phyloP scores from a whole-genome alignment of 345 rosid genomes.

The Draba incana region DNA sequence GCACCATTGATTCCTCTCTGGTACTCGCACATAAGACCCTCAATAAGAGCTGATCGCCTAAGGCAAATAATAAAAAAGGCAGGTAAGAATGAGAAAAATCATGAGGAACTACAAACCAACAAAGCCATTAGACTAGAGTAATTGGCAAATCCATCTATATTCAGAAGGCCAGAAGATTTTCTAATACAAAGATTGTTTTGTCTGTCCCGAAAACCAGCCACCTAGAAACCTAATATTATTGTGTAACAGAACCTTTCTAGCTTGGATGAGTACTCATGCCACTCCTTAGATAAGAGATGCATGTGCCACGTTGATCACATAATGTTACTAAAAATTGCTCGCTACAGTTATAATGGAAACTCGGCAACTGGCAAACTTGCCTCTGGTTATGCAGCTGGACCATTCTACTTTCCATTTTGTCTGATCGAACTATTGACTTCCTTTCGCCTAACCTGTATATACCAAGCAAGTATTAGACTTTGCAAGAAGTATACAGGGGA shows the following conservation, averaged over 20 bases:
- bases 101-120: slow-evolving; percentile 11
- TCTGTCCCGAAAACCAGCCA: background rate
- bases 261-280: slow-evolving; percentile 23
- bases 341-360: slow-evolving; percentile 8
- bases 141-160: slow-evolving; percentile 7
- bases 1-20: slow-evolving; percentile 51
- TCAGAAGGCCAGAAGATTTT: slow-evolving; percentile 18
- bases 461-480: slow-evolving; percentile 24
- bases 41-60: slow-evolving; percentile 70
- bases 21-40: slow-evolving; percentile 68
- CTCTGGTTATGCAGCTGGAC: slow-evolving; percentile 53
- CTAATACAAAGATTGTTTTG: slow-evolving; percentile 12
- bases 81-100: slow-evolving; percentile 23
- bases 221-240: background rate
- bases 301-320: slow-evolving; percentile 17
- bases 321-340: slow-evolving; percentile 22
- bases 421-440: slow-evolving; percentile 80
- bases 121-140: slow-evolving; percentile 20
- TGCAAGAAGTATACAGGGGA: slow-evolving; percentile 18
- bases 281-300: slow-evolving; percentile 21
- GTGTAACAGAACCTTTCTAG: slow-evolving; percentile 18
- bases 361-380: slow-evolving; percentile 24
- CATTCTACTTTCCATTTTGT: slow-evolving; percentile 71
- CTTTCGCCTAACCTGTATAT: slow-evolving; percentile 57
- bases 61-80: slow-evolving; percentile 36